Evolutionary conservation across 208 protist genomes (phyloP).

Genomic region (Naegleria lovaniensis): DNA sequence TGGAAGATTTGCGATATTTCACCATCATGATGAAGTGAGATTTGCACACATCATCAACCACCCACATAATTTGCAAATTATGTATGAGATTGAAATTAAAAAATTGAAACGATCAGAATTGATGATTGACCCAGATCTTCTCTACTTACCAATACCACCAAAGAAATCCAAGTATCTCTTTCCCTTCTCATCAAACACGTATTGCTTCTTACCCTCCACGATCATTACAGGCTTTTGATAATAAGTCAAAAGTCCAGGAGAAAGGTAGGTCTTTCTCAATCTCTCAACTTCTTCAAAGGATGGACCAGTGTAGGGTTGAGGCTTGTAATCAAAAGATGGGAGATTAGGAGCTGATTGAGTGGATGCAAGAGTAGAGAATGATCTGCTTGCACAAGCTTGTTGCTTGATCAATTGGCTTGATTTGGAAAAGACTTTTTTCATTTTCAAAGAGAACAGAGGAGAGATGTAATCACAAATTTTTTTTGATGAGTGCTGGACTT

Average conservation of each 20-base stretch:
- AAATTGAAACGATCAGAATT: no score
- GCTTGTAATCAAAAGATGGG: not conserved
- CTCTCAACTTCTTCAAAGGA: conserved; percentile 29
- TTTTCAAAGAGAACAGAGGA: no score
- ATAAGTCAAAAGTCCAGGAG: conserved; percentile 39
- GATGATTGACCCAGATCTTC: no score
- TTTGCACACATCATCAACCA: no score
- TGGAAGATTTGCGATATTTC: no score
- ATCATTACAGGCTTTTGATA: conserved; percentile 52
- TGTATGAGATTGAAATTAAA: no score
- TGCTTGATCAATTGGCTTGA: not conserved
- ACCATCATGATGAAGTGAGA: no score
- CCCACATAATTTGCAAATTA: no score
- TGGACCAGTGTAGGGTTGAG: conserved; percentile 27
- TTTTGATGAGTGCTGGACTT: no score
- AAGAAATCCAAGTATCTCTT: conserved; percentile 41
- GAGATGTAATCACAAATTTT: no score
- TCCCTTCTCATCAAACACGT: conserved; percentile 48
- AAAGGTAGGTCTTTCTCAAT: conserved; percentile 33
- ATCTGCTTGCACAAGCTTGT: not conserved
- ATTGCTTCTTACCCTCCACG: conserved; percentile 48
- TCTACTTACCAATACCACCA: conserved; percentile 24
- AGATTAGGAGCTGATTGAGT: not conserved
- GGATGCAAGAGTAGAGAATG: not conserved
- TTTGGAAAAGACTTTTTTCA: no score